Evolutionary conservation across 257 asterid species (phyloP).

Genomic region (Fraxinus anomala): DNA sequence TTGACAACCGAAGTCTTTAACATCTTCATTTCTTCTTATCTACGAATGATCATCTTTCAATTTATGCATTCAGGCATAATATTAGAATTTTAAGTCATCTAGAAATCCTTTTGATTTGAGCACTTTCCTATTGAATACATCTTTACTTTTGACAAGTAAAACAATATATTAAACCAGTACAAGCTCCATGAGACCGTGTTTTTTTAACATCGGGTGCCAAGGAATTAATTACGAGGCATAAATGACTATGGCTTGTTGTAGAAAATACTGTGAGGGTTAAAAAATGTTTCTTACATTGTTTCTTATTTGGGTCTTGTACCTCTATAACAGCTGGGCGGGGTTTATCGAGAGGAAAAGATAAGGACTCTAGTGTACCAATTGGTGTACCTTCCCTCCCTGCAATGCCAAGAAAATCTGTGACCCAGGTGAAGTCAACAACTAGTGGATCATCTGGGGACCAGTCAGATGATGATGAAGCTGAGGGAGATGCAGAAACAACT

Average conservation of each 20-base stretch:
- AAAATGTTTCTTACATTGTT: neutral
- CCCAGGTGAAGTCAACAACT: conserved; percentile 75
- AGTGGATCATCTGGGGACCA: conserved; percentile 93
- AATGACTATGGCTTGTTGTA: neutral
- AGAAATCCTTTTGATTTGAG: neutral
- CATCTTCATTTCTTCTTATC: neutral
- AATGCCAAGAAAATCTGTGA: conserved; percentile 49
- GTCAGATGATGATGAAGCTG: conserved; percentile 89
- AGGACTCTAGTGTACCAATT: conserved; percentile 50
- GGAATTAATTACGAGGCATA: neutral
- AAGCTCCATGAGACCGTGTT: neutral
- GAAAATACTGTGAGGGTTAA: neutral
- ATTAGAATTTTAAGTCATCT: neutral
- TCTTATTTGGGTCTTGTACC: conserved; percentile 16
- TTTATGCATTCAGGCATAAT: neutral
- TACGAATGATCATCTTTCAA: neutral
- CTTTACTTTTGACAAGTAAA: neutral
- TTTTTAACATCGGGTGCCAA: neutral
- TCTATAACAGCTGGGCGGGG: conserved; percentile 49
- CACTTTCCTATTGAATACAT: neutral
- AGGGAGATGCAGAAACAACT: conserved; percentile 73
- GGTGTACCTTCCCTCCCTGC: conserved; percentile 65
- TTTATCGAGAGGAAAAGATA: conserved; percentile 51
- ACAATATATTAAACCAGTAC: neutral
- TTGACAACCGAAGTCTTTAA: neutral